phyloP scores from a whole-genome alignment of 2,329 filamentous ascomycete genomes.

The Exophiala sp. region DNA sequence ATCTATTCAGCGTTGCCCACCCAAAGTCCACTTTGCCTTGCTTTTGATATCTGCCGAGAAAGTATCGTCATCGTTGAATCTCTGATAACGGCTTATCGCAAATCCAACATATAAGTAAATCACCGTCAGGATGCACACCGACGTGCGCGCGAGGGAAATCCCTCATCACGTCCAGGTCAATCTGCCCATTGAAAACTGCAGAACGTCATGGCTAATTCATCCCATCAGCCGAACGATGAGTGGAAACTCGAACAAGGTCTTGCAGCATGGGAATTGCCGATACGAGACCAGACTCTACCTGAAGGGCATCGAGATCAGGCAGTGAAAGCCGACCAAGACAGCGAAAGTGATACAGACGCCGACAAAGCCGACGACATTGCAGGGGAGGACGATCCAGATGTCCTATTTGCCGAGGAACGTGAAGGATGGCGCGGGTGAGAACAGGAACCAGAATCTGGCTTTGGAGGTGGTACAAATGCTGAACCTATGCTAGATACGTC shows the following conservation, averaged over 20 bases:
- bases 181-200: background rate
- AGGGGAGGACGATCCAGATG: slow-evolving; percentile 41
- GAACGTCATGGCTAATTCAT: slow-evolving; percentile 10
- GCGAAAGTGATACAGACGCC: slow-evolving; percentile 5
- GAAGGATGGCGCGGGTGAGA: slow-evolving; percentile 47
- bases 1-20: background rate
- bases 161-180: slow-evolving; percentile 15
- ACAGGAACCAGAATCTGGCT: slow-evolving; percentile 1
- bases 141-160: slow-evolving; percentile 16
- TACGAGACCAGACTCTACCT: slow-evolving; percentile 46
- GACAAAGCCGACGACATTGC: slow-evolving; percentile 28
- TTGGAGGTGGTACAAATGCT: slow-evolving; percentile 1
- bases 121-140: slow-evolving; percentile 17
- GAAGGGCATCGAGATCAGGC: slow-evolving; percentile 36
- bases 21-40: background rate
- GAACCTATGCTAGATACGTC: slow-evolving; percentile 48
- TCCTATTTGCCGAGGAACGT: slow-evolving; percentile 43
- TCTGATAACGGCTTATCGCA: background rate
- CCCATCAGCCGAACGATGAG: slow-evolving; percentile 38
- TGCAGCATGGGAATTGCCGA: slow-evolving; percentile 44
- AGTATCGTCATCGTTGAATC: background rate
- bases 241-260: slow-evolving; percentile 55
- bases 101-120: background rate
- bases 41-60: background rate
- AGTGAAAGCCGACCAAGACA: slow-evolving; percentile 24